Percentiles rank a stretch among this genome's conserved stretches.
phyloP scores from a whole-genome alignment of 2,329 filamentous ascomycete species.

The Phoma herbarum region DNA sequence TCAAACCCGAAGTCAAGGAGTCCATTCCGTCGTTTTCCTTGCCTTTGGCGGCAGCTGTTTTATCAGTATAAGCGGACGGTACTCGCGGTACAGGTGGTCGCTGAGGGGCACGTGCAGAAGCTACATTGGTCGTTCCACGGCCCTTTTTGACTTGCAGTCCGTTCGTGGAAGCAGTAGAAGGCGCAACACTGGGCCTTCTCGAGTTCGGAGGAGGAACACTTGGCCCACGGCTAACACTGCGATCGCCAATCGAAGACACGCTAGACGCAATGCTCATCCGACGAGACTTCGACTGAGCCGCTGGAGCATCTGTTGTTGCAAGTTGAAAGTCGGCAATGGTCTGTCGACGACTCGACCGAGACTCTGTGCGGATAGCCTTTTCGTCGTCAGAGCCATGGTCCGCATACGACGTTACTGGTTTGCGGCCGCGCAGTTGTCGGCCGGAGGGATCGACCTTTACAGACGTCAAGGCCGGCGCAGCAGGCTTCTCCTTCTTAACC shows the following conservation, averaged over 20 bases:
- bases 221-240: conserved; percentile 47
- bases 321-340: conserved; percentile 53
- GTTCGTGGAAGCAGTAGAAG: conserved; percentile 35
- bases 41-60: conserved; percentile 28
- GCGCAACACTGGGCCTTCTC: conserved; percentile 44
- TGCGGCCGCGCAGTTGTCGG: conserved; percentile 77
- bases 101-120: conserved; percentile 44
- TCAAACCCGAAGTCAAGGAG: conserved; percentile 61
- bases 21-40: conserved; percentile 56
- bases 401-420: conserved; percentile 61
- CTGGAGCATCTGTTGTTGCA: conserved; percentile 33
- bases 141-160: conserved; percentile 67
- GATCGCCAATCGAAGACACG: conserved; percentile 51
- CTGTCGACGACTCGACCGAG: conserved; percentile 45
- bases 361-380: conserved; percentile 36
- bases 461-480: conserved; percentile 43
- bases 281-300: conserved; percentile 42
- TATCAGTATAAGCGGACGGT: conserved; percentile 48
- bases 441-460: conserved; percentile 56
- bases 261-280: conserved; percentile 59
- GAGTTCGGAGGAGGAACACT: conserved; percentile 47
- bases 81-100: conserved; percentile 55
- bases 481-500: conserved; percentile 63
- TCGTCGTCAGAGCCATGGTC: conserved; percentile 58
- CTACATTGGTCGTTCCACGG: conserved; percentile 56